Evolutionary conservation across 495 filamentous ascomycete species (phyloP).

Genomic region (Annulohypoxylon maeteangense): DNA sequence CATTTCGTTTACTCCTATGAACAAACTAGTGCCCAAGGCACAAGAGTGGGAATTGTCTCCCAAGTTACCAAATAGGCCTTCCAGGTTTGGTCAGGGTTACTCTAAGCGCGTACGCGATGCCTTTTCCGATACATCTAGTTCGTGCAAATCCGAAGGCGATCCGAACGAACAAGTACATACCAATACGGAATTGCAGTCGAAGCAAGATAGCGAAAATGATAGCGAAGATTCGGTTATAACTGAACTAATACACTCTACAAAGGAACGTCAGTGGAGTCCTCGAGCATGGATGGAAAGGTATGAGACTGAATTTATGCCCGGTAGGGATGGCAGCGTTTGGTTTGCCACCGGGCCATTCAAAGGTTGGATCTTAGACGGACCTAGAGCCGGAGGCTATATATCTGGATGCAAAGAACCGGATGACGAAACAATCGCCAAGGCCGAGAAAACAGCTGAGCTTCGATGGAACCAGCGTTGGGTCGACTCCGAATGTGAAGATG

Average conservation of each 20-base stretch:
- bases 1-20: slow-evolving; percentile 9
- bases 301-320: slow-evolving; percentile 12
- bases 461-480: background rate
- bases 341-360: slow-evolving; percentile 23
- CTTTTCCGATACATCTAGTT: slow-evolving; percentile 7
- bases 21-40: background rate
- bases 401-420: slow-evolving; percentile 19
- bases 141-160: background rate
- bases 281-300: slow-evolving; percentile 32
- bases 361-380: slow-evolving; percentile 25
- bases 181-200: background rate
- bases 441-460: slow-evolving; percentile 20
- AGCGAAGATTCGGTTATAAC: background rate
- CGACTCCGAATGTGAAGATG: background rate
- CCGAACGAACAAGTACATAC: background rate
- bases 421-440: slow-evolving; percentile 14
- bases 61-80: background rate
- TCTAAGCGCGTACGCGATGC: slow-evolving; percentile 2
- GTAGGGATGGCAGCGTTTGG: slow-evolving; percentile 5
- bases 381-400: slow-evolving; percentile 17
- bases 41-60: background rate
- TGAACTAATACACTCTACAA: background rate
- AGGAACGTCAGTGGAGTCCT: slow-evolving; percentile 21
- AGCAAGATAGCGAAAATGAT: background rate
- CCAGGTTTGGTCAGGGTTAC: background rate